Conservation (phyloP, 257 asterid genomes). For the Penstemon barbatus region DNA sequence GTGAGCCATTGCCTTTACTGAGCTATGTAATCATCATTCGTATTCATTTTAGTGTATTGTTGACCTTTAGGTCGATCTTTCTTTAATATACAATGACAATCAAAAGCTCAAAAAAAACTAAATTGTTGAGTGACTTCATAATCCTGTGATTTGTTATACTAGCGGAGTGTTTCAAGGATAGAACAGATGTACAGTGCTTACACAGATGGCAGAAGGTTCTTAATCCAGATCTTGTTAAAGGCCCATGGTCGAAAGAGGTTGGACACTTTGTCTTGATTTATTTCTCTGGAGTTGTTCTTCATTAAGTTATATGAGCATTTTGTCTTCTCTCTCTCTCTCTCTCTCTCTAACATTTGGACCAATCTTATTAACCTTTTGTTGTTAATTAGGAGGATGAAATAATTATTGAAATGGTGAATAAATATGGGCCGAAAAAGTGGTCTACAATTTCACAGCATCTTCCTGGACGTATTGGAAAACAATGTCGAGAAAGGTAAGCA, state of each 20-base stretch:
- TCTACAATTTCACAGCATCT: conserved; percentile 92
- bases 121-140: conserved; percentile 25
- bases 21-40: background rate
- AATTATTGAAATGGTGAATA: conserved; percentile 69
- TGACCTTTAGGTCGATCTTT: background rate
- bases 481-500: conserved; percentile 88
- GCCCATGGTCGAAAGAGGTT: conserved; percentile 98
- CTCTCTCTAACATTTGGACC: background rate
- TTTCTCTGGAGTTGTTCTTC: conserved; percentile 21
- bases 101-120: conserved; percentile 19
- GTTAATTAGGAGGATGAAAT: conserved; percentile 77
- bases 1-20: conserved; percentile 14
- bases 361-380: conserved; percentile 18
- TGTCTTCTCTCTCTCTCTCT: background rate
- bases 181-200: conserved; percentile 87
- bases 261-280: conserved; percentile 25
- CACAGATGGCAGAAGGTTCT: conserved; percentile 99
- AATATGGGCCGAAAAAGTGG: conserved; percentile 92
- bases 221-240: conserved; percentile 93
- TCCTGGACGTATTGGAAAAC: conserved; percentile 98
- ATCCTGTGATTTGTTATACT: conserved; percentile 28
- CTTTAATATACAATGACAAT: conserved; percentile 21
- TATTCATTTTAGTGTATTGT: conserved; percentile 8
- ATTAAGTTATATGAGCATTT: background rate
- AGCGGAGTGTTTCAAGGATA: conserved; percentile 94